Base-by-base conservation (phyloP, 2,329 filamentous ascomycete genomes). In the Fusarium foetens region DNA sequence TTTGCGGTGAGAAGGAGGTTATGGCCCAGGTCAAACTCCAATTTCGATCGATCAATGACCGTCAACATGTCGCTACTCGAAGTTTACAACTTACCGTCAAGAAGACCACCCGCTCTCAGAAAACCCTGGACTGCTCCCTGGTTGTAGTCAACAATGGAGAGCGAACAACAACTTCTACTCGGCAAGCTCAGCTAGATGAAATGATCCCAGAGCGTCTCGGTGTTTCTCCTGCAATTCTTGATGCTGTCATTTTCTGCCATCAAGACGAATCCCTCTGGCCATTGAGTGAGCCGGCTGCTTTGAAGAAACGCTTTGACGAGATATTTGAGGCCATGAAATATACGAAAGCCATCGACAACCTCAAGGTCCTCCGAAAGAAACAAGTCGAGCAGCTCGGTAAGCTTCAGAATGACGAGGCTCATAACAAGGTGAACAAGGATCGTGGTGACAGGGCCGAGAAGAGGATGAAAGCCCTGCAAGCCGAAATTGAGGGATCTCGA, bases 211-310 rank as follows among this genome's bases (percentile, higher is more conserved):
- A 93, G 74, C 92, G 94, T 73, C 87, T 99, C 1, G 96, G 96
- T 41, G 96, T 98, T 7, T 96, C 94, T 3, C 91, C 92, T 61
- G 95, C 96, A 17, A 91, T 99, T 61, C 87, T 99, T 31, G 95
- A 98, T 74, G 93, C 92, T 65, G 96, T 99, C 80, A 98, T 99
- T 75, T 99, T 99, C 83, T 99, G 96, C 80, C 96, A 99, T 79
- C 96, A 99, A 79, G 96, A 99, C 80, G 96, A 99, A 75, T 98
- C 95, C 31, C 83, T 98, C 33, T 99, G 96, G 96, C 96, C 96
- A 0, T 91, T 99, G 87, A 97, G 94, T 79, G 94, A 97, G 77
- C 94, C 96, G 0, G 85, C 89, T 1, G 90, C 89, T 1, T 85
- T 99, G 55, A 99, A 99, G 83, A 97, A 97, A 81, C 92, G 91